Evolutionary conservation across 495 filamentous ascomycete species (phyloP), one percentile per base, ranked within the genome.

Genomic region (Penicillium macrosclerotiorum): DNA sequence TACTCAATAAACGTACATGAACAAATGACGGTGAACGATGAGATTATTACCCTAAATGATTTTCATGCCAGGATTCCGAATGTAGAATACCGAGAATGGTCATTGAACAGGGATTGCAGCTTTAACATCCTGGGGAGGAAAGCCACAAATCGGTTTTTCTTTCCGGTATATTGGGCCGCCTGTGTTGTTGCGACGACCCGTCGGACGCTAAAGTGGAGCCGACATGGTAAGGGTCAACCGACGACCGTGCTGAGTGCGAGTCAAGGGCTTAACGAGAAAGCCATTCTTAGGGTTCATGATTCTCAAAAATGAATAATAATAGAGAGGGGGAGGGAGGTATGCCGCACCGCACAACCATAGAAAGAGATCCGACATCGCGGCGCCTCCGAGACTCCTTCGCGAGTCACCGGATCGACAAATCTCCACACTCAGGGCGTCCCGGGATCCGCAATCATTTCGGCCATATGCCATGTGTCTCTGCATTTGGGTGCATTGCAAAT

Each of bases 381-480:
- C 34, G 34, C 34, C 22, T 27, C 37, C 37, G 37, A 24, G 37
- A 27, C 22, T 40, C 27, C 13, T 36, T 16, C 6, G 33, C 19
- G 16, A 40, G 27, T 30, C n/a, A n/a, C 27, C 8, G 12, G 38
- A 41, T 41, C 38, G 38, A 32, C 29, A 41, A 12, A 42, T 13
- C 40, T 43, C 29, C 40, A 32, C 39, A 23, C 16, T 18, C 37
- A 16, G 20, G n/a, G 20, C 20, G n/a, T 25, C 25, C 36, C 8
- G 36, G 36, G 22, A 41, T 41, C 38, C 38, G 26, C 38, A n/a
- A n/a, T n/a, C n/a, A 30, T 30, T 9, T 30, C 38, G 14, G 9
- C 38, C 38, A 41, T 41, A 26, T 41, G 41, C 35, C 35, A 44
- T 44, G 41, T 34, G 30, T 44, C 17, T 32, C 34, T 44, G 27